phyloP scores from a whole-genome alignment of 2,329 filamentous ascomycete species.

The Tolypocladium endophyticum region DNA sequence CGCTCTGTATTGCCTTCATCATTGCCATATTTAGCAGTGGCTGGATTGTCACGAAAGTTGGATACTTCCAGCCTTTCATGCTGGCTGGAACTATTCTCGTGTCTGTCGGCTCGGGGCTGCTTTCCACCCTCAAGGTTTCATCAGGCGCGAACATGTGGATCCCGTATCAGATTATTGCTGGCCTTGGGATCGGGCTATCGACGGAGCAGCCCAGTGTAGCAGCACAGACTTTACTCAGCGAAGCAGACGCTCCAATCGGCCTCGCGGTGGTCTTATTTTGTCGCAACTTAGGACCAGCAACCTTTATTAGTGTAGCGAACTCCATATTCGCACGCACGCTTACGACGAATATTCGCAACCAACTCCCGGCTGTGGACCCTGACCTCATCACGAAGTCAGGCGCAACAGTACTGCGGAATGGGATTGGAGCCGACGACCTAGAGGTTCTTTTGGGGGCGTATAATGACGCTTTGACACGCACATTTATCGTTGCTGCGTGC shows the following conservation, averaged over 20 bases:
- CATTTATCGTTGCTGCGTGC: neutral
- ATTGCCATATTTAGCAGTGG: neutral
- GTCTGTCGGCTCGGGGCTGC: neutral
- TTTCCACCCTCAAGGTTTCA: neutral
- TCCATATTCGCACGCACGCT: neutral
- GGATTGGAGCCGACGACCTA: neutral
- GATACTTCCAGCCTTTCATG: constrained; percentile 1
- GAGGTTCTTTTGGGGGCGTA: neutral
- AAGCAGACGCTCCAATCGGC: neutral
- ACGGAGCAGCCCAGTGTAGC: constrained; percentile 1
- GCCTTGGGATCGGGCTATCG: neutral
- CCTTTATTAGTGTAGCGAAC: neutral
- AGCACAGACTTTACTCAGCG: neutral
- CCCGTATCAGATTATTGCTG: neutral
- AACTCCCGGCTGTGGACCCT: neutral
- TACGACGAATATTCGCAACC: neutral
- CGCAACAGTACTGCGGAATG: neutral
- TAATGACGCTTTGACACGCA: neutral
- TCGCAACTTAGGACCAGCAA: neutral
- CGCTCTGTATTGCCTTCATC: neutral
- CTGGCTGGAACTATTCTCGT: neutral
- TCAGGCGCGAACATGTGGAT: neutral
- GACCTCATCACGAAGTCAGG: neutral
- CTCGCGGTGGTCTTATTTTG: neutral
- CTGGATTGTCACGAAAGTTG: neutral